Base-by-base conservation (phyloP, 2,329 filamentous ascomycete species). In the Aspergillus chevalieri region DNA sequence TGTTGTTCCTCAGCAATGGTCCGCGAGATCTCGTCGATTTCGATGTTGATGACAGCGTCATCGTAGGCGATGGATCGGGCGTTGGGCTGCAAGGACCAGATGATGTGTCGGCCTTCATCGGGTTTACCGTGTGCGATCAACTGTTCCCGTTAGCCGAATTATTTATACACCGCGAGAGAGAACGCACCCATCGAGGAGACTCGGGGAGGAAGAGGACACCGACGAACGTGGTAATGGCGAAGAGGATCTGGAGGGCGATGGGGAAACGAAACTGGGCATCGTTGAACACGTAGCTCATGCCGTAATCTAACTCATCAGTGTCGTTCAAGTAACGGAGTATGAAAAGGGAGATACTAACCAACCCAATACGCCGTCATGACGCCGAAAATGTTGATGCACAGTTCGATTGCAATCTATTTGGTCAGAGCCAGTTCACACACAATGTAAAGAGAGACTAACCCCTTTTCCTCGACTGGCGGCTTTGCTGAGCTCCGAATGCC, bases 131-230 rank as follows among this genome's bases (percentile, higher is more conserved):
- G 63, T 24, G 62, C 64, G 46, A 64, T 57, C 19, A 75, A 61
- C 38, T 41, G 34, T 15, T n/a, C 26, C 17, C n/a, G 8, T 38
- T 38, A 38, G 34, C n/a, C 26, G 26, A 8, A 5, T n/a, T 17
- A 38, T 38, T 38, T 17, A 17, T 30, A 30, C 4, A 12, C 10
- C 10, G 4, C 12, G 34, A 36, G 15, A n/a, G 34, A 36, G n/a
- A 14, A 8, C 34, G 34, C 8, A 36, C 34, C 66, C 68, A 76
- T 51, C 72, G 65, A 12, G 74, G 73, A 1, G 71, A 74, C 57
- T 76, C 73, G 1, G 74, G 74, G 48, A 76, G 65, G 49, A 68
- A 68, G 10, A 65, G 56, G 9, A 61, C 34, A 2, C 56, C 55
- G 10, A 58, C 10, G 10, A 67, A 58, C 6, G 63, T 64, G 28